These are phyloP conservation scores for Microbotryomycetes sp. DNA, from an alignment of 1,284 basidiomycete species.

Conservation along the genomic window DNA sequence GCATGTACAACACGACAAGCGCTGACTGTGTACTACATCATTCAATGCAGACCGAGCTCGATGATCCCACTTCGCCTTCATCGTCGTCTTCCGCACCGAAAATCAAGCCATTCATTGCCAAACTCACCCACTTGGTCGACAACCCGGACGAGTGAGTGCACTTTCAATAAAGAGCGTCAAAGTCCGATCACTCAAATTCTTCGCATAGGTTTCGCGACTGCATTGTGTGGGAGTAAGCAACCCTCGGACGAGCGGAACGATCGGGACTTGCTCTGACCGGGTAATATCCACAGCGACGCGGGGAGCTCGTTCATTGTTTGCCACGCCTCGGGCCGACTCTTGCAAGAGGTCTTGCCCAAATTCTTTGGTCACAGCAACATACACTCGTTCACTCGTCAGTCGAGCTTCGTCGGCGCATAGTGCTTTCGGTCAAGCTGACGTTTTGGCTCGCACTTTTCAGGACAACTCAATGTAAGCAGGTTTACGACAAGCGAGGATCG, in stretches of 20 bases:
- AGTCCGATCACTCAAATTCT: background rate
- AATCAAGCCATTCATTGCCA: constrained; percentile 24
- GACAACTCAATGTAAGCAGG: constrained; percentile 19
- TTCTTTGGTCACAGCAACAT: constrained; percentile 14
- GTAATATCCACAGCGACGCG: background rate
- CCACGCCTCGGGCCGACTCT: constrained; percentile 6
- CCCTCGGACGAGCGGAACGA: too few relatives aligned
- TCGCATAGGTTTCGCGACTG: constrained; percentile 9
- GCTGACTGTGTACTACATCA: too few relatives aligned
- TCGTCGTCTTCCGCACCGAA: background rate
- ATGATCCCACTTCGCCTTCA: background rate
- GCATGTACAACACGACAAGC: too few relatives aligned
- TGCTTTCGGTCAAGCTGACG: background rate
- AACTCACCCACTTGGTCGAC: constrained; percentile 12
- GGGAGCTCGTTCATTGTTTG: constrained; percentile 22
- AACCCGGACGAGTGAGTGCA: background rate
- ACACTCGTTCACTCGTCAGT: constrained; percentile 22
- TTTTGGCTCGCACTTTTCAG: background rate
- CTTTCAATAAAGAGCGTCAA: too few relatives aligned
- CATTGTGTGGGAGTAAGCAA: constrained; percentile 19
- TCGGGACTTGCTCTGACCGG: too few relatives aligned
- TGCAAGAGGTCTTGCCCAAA: constrained; percentile 8
- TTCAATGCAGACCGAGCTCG: too few relatives aligned
- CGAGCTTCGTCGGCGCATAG: background rate
- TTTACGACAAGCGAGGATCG: too few relatives aligned